phyloP scores from a whole-genome alignment of 1,284 basidiomycete species.

The Pseudozyma flocculosa region DNA sequence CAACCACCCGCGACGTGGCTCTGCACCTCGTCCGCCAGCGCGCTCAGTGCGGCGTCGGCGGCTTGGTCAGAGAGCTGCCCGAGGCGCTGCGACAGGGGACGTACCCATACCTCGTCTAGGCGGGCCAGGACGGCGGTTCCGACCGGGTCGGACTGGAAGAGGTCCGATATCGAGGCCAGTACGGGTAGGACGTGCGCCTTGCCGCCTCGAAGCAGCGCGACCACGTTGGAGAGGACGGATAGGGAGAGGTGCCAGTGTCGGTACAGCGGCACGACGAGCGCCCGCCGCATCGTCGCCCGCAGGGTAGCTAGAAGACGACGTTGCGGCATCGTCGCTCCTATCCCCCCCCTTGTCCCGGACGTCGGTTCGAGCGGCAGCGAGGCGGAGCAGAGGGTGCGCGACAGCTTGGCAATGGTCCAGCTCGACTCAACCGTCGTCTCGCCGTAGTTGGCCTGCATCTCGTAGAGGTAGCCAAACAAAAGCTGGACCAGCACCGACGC shows the following conservation, averaged over 20 bases:
- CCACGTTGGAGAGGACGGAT: constrained; percentile 11
- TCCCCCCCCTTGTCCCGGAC: too few relatives aligned
- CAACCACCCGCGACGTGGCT: constrained; percentile 1
- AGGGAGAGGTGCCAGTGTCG: constrained; percentile 24
- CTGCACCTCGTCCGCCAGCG: constrained; percentile 3
- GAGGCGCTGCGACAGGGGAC: background rate
- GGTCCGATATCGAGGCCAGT: constrained; percentile 1
- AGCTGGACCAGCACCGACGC: constrained; percentile 14
- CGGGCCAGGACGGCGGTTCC: constrained; percentile 6
- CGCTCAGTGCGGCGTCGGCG: background rate
- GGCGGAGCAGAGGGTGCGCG: constrained; percentile 10
- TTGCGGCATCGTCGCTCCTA: too few relatives aligned
- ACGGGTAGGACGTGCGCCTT: constrained; percentile 3
- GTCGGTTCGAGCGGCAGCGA: constrained; percentile 4
- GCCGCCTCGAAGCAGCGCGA: constrained; percentile 10
- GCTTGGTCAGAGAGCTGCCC: constrained; percentile 4
- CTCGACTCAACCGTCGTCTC: constrained; percentile 33
- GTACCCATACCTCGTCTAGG: constrained; percentile 14
- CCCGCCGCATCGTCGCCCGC: constrained; percentile 12
- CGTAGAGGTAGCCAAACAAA: constrained; percentile 27
- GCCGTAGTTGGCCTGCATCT: constrained; percentile 26
- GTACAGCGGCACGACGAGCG: constrained; percentile 21
- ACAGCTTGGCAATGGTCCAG: constrained; percentile 34
- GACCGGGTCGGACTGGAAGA: background rate
- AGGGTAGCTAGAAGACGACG: constrained; percentile 2